These are phyloP conservation scores for Tulasnella sp. DNA, from an alignment of 768 basidiomycete genomes.

Conservation along the genomic window DNA sequence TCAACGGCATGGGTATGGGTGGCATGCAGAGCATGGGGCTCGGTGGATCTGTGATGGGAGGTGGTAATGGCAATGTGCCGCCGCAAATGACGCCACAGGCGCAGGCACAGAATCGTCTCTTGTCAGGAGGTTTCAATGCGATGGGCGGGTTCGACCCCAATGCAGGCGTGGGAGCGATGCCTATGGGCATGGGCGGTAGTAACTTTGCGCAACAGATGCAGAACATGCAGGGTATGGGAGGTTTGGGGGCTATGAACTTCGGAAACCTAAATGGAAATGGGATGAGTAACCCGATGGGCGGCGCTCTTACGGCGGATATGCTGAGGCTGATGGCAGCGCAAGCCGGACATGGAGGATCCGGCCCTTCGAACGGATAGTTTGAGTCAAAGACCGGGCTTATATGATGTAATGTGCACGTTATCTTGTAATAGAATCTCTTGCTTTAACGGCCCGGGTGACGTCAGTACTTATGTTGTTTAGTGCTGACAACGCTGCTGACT, in stretches of 20 bases:
- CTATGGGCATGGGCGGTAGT: neutral
- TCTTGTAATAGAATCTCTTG: too few relatives aligned
- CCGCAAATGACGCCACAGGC: slow-evolving; percentile 8
- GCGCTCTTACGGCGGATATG: neutral
- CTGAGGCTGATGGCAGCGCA: neutral
- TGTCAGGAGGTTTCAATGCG: neutral
- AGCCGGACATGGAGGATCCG: neutral
- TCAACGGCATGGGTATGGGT: neutral
- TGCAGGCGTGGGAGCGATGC: neutral
- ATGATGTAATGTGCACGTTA: neutral
- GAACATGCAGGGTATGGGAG: neutral
- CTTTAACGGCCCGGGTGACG: too few relatives aligned
- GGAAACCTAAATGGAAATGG: neutral
- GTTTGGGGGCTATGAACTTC: neutral
- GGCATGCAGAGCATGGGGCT: slow-evolving; percentile 8
- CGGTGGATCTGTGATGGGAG: neutral
- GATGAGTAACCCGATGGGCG: slow-evolving; percentile 5
- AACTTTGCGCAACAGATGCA: neutral
- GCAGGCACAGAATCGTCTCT: slow-evolving; percentile 11
- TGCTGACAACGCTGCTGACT: too few relatives aligned
- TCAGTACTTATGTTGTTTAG: too few relatives aligned
- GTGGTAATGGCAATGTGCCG: neutral
- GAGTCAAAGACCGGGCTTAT: neutral
- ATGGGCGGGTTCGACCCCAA: neutral
- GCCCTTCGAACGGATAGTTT: neutral